Percentiles rank a stretch among this genome's conserved stretches.
These are phyloP conservation scores for Paramyrothecium sp. DNA, from an alignment of 2,329 filamentous ascomycete genomes.

Conservation along the genomic window DNA sequence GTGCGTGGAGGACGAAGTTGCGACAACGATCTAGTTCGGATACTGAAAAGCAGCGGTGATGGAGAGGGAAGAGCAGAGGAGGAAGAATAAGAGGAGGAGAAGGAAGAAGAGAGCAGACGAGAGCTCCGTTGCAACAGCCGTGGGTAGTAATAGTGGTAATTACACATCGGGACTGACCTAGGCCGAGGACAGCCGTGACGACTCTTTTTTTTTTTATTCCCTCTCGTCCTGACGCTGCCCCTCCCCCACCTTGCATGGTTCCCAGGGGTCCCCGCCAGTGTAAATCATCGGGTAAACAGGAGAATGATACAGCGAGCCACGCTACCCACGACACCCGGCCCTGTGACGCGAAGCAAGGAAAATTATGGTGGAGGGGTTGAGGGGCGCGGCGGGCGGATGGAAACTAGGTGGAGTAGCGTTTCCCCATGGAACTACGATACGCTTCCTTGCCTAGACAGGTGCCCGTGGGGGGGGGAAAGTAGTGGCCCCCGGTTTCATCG, in stretches of 20 bases:
- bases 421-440: neutral
- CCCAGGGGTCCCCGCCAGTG: no score
- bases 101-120: neutral
- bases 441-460: neutral
- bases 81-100: neutral
- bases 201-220: neutral
- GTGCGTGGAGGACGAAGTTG: slow-evolving; percentile 4
- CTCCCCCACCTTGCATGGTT: no score
- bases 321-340: neutral
- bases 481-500: neutral
- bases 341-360: neutral
- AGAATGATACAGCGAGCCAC: neutral
- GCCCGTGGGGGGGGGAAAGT: neutral
- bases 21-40: neutral
- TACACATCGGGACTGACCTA: neutral
- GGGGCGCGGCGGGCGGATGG: no score
- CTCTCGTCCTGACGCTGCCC: neutral
- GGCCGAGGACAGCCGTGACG: neutral
- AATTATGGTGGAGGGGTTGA: neutral
- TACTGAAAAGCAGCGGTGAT: neutral
- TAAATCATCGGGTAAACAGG: neutral
- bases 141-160: no score
- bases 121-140: neutral
- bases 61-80: neutral
- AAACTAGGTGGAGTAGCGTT: neutral